These are phyloP conservation scores for Gypsophila paniculata DNA, from an alignment of 179 eudicot genomes.

Conservation along the genomic window DNA sequence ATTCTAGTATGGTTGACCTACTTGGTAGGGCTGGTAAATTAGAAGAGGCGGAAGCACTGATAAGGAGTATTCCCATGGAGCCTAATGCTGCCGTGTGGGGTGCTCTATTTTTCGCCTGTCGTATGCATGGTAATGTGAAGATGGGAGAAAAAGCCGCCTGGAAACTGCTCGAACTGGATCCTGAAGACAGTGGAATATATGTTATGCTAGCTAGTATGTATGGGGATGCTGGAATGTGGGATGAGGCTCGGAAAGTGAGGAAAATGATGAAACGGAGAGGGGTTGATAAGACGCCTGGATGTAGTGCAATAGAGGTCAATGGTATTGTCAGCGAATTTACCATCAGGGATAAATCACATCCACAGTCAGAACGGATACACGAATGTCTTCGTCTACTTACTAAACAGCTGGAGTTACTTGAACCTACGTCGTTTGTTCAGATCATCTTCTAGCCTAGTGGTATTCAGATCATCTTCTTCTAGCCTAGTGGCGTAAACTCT, in stretches of 20 bases:
- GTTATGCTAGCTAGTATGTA: conserved; percentile 77
- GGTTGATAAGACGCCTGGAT: conserved; percentile 77
- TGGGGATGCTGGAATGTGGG: conserved; percentile 70
- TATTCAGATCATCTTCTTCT: no score
- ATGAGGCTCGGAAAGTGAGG: conserved; percentile 61
- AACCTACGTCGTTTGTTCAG: conserved; percentile 5
- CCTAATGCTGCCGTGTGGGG: conserved; percentile 85
- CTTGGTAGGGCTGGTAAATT: conserved; percentile 76
- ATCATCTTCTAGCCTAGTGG: no score
- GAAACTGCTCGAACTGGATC: conserved; percentile 75
- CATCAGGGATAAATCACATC: conserved; percentile 70
- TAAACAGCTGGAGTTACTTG: conserved; percentile 46
- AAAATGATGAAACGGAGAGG: conserved; percentile 61
- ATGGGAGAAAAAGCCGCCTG: conserved; percentile 81
- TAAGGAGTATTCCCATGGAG: conserved; percentile 66
- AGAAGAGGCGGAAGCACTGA: conserved; percentile 64
- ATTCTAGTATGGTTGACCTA: conserved; percentile 79
- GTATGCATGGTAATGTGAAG: conserved; percentile 54
- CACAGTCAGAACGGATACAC: conserved; percentile 49
- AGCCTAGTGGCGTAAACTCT: not conserved
- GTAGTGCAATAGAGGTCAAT: conserved; percentile 74
- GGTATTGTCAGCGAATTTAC: conserved; percentile 62
- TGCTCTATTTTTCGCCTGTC: conserved; percentile 71
- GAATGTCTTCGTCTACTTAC: conserved; percentile 46
- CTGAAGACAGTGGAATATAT: conserved; percentile 73